Percentiles rank a stretch among this genome's conserved stretches.
These are phyloP conservation scores for Phytophthora podocarpi DNA, from an alignment of 352 stramenopile genomes.

Conservation along the genomic window DNA sequence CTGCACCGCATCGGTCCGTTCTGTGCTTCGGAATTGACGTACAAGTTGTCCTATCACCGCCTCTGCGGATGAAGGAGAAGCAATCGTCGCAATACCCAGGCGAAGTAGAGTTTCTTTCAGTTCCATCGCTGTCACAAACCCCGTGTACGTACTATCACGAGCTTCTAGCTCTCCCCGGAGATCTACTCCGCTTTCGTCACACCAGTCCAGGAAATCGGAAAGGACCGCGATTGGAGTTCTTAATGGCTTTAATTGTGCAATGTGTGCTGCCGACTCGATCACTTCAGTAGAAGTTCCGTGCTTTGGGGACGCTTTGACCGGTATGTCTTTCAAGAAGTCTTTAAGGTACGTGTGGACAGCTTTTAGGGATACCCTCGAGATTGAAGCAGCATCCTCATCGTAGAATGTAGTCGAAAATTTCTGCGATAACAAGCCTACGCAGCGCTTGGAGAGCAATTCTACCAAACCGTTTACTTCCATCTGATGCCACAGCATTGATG, in stretches of 20 bases:
- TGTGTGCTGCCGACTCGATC: background rate
- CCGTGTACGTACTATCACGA: slow-evolving; percentile 48
- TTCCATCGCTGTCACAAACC: slow-evolving; percentile 46
- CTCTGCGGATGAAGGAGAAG: slow-evolving; percentile 30
- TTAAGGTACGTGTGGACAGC: slow-evolving; percentile 35
- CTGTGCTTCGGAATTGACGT: slow-evolving; percentile 46
- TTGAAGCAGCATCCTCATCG: slow-evolving; percentile 5
- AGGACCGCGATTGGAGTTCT: slow-evolving; percentile 11
- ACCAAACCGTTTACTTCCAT: slow-evolving; percentile 51
- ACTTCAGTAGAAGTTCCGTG: background rate
- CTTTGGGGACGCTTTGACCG: background rate
- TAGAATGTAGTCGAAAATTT: slow-evolving; percentile 37
- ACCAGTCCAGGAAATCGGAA: slow-evolving; percentile 36
- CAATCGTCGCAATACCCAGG: slow-evolving; percentile 36
- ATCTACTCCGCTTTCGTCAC: slow-evolving; percentile 51
- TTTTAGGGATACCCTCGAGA: slow-evolving; percentile 36
- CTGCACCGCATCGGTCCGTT: slow-evolving; percentile 37
- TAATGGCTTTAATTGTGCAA: background rate
- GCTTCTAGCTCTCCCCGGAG: slow-evolving; percentile 58
- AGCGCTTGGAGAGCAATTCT: slow-evolving; percentile 47
- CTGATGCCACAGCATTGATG: slow-evolving; percentile 48
- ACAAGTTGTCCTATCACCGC: slow-evolving; percentile 56
- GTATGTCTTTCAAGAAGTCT: slow-evolving; percentile 1
- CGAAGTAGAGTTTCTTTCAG: slow-evolving; percentile 62
- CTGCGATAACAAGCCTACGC: slow-evolving; percentile 41